phyloP scores from a whole-genome alignment of 2,329 filamentous ascomycete species.

The Aspergillus melleus region DNA sequence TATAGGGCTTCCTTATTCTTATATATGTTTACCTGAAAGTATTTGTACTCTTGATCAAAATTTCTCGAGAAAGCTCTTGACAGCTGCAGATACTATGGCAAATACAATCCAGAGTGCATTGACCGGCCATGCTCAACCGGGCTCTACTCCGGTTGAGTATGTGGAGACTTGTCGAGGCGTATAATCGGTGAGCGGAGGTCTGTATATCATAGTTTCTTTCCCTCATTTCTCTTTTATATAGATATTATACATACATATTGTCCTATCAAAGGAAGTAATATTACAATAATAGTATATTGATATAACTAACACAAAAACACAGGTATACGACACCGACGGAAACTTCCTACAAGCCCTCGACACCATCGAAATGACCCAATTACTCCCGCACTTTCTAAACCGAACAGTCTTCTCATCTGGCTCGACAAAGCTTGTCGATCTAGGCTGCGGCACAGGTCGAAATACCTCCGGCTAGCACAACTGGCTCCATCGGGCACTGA shows the following conservation, averaged over 20 bases:
- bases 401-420: conserved; percentile 22
- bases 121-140: not conserved
- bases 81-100: conserved; percentile 11
- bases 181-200: conserved; percentile 41
- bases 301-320: not conserved
- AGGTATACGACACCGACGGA: conserved; percentile 64
- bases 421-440: conserved; percentile 53
- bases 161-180: conserved; percentile 37
- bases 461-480: conserved; percentile 57
- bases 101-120: conserved; percentile 23
- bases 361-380: conserved; percentile 52
- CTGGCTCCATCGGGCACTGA: conserved; percentile 24
- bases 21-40: not conserved
- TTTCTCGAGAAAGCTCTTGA: not conserved
- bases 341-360: conserved; percentile 68
- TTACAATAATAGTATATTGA: not conserved
- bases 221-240: no score
- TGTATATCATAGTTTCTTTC: not conserved
- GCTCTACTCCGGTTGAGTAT: conserved; percentile 25
- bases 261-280: not conserved
- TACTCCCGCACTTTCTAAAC: conserved; percentile 53
- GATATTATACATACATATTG: not conserved
- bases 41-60: not conserved
- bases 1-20: not conserved
- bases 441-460: conserved; percentile 66